Conservation (phyloP, 2,329 filamentous ascomycete genomes). For the Aspergillus phoenicis region DNA sequence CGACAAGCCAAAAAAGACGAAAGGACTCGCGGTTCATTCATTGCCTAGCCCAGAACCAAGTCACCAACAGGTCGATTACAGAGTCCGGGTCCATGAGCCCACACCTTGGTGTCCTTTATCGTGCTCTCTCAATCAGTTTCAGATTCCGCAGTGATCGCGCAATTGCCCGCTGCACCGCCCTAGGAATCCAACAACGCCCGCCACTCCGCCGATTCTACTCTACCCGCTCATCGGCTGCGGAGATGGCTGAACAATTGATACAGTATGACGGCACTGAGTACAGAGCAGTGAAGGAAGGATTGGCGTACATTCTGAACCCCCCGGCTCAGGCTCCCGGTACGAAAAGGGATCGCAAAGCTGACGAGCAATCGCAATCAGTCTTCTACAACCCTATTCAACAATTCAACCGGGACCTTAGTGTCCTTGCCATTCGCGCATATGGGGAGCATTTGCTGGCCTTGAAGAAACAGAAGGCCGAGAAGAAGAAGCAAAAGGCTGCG, state of each 20-base stretch:
- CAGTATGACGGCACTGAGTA: slow-evolving; percentile 57
- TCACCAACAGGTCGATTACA: too few species aligned
- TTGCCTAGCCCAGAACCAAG: too few species aligned
- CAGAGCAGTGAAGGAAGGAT: slow-evolving; percentile 66
- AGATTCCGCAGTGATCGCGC: not conserved
- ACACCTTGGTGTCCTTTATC: not conserved
- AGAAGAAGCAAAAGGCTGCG: slow-evolving; percentile 39
- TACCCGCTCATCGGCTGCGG: slow-evolving; percentile 12
- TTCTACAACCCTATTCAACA: slow-evolving; percentile 99
- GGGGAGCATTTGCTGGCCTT: slow-evolving; percentile 66
- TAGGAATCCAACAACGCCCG: not conserved
- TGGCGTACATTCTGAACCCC: slow-evolving; percentile 69
- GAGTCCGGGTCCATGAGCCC: slow-evolving; percentile 5
- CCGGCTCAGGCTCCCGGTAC: slow-evolving; percentile 48
- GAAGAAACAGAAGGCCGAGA: slow-evolving; percentile 54
- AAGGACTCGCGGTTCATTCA: not conserved
- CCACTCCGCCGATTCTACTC: slow-evolving; percentile 7
- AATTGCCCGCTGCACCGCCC: not conserved
- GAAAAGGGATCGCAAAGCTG: slow-evolving; percentile 50
- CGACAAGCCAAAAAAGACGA: not conserved
- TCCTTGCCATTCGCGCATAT: slow-evolving; percentile 87
- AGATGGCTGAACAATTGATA: slow-evolving; percentile 28
- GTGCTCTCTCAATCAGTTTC: not conserved
- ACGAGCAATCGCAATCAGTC: slow-evolving; percentile 71
- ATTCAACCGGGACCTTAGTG: slow-evolving; percentile 94